A percentile compares a stretch with the other conserved stretches of the same genome.
phyloP scores from a whole-genome alignment of 139 green algal species.

The Chlamydomonas sp. region DNA sequence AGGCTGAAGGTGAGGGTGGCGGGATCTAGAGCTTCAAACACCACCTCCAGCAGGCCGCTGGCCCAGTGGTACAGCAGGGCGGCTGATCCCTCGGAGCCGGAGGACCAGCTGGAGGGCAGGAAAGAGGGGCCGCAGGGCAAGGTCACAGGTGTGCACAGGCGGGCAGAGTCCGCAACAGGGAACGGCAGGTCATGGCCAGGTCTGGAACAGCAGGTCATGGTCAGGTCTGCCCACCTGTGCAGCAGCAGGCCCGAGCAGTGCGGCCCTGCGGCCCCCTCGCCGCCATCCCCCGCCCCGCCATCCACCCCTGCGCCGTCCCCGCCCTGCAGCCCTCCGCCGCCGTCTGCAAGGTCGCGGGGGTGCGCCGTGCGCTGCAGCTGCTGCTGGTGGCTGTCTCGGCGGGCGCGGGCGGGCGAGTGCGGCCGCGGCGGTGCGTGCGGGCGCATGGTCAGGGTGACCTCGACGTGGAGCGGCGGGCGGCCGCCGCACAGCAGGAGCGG shows the following conservation, averaged over 20 bases:
- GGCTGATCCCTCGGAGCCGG: conserved; percentile 74
- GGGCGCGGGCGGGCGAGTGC: background rate
- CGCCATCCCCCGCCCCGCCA: too few relatives aligned
- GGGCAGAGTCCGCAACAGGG: conserved; percentile 65
- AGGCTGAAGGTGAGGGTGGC: conserved; percentile 69
- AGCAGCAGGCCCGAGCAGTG: conserved; percentile 6
- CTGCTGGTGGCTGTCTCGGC: background rate
- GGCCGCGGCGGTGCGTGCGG: conserved; percentile 2
- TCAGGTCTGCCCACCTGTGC: background rate
- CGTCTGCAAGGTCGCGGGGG: too few relatives aligned
- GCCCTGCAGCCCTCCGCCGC: too few relatives aligned
- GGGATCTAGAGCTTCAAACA: conserved; percentile 73
- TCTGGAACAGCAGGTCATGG: background rate
- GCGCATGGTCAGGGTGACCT: conserved; percentile 7
- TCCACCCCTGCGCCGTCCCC: too few relatives aligned
- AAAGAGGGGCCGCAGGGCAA: too few relatives aligned
- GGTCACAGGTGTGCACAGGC: background rate
- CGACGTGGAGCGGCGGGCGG: background rate
- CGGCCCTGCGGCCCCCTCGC: too few relatives aligned
- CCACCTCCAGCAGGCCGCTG: conserved; percentile 58
- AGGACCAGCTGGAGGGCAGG: conserved; percentile 52
- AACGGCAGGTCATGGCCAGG: conserved; percentile 13
- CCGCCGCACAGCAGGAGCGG: background rate
- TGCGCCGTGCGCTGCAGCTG: background rate
- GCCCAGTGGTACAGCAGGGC: conserved; percentile 84